Evolutionary conservation across 345 rosid species (phyloP), one percentile per base, ranked within the genome.

Genomic region (Psidium guajava): DNA sequence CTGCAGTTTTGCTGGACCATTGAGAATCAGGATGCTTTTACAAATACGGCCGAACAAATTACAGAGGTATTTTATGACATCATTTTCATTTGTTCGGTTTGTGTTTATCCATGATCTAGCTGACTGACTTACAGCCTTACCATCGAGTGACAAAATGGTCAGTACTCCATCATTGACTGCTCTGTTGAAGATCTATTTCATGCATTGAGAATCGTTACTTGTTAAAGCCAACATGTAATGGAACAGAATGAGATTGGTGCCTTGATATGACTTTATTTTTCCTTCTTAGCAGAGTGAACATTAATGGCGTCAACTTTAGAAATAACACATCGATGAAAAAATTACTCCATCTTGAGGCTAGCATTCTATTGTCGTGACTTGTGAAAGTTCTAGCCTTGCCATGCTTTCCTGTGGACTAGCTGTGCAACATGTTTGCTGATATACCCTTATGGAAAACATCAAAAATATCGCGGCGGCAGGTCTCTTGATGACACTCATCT

Each of bases 1-100:
- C 92, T 97, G 84, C 98, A 94, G 91, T 96, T 95, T 91, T 97
- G 99, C 92, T 96, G 99, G 99, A 95, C 92, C 87, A 91, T 97
- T 84, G 98, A 97, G 89, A 96, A 93, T 90, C 98, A 95, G 91
- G 98, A 94, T 85, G 93, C 91, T 90, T 92, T 90, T 85, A 90
- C 91, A 86, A 94, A 92, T 92, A 91, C 96, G 52, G 90, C 93
- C 22, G 98, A 96, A 84, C 95, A 89, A 86, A 91, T 97, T 86
- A 88, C 95, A 27, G 98, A 96, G 98, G 98, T 95, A 89, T 59
- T 69, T 36, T 69, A 36, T 69, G 47, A 69, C 47, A 36, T 36
- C 42, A 21, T 80, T 85, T 4, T n/a, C 56, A 82, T 69, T 69
- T 36, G 80, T 18, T 69, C 0, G 4, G 56, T 83, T 69, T n/a